A percentile compares a stretch with the other conserved stretches of the same genome.
Evolutionary conservation across 2,329 filamentous ascomycete genomes (phyloP).

Genomic region (Dothistroma pini): DNA sequence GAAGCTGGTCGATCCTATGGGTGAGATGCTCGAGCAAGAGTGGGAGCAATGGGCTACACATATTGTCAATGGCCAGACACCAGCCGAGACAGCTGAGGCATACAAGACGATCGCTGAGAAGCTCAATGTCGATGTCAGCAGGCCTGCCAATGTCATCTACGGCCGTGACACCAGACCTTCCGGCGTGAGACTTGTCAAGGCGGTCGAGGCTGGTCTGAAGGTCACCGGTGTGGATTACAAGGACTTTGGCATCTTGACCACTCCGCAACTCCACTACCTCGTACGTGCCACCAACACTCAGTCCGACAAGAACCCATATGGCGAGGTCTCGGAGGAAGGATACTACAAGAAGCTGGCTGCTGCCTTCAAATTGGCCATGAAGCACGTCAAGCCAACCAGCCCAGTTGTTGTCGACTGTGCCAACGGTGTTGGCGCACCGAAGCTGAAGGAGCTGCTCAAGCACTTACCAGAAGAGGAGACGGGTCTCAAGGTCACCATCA

Average conservation of each 20-base stretch:
- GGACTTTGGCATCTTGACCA: constrained; percentile 90
- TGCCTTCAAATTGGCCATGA: constrained; percentile 81
- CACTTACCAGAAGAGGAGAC: constrained; percentile 63
- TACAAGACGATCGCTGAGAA: constrained; percentile 73
- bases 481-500: constrained; percentile 74
- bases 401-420: constrained; percentile 86
- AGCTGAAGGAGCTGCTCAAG: constrained; percentile 82
- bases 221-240: constrained; percentile 69
- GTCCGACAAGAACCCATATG: constrained; percentile 81
- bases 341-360: constrained; percentile 91
- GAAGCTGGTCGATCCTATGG: constrained; percentile 95
- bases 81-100: constrained; percentile 69
- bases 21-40: constrained; percentile 90
- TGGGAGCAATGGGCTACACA: constrained; percentile 89
- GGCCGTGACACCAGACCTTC: constrained; percentile 92
- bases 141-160: constrained; percentile 77
- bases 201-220: constrained; percentile 74
- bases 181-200: constrained; percentile 74
- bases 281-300: constrained; percentile 93
- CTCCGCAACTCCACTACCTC: constrained; percentile 96
- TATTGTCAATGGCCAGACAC: constrained; percentile 77
- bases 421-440: constrained; percentile 93
- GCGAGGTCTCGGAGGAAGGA: constrained; percentile 80
- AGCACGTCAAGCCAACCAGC: constrained; percentile 69
- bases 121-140: constrained; percentile 67